Evolutionary conservation across 192 early-diverging fungal species (phyloP).

Genomic region (Gigaspora rosea): DNA sequence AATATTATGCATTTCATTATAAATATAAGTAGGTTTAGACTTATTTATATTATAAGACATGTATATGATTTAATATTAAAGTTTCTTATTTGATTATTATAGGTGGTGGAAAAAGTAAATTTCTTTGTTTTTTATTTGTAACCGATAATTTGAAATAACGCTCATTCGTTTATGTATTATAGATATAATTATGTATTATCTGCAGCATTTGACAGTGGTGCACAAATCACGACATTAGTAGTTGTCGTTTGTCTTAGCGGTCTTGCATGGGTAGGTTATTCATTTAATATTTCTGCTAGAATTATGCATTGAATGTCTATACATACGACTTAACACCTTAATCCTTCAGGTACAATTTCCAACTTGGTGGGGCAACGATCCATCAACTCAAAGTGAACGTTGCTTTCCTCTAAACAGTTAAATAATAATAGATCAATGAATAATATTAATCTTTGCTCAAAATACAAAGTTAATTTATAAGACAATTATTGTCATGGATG

Average conservation of each 20-base stretch:
- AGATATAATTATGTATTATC: conserved; percentile 69
- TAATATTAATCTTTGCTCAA: too few species aligned
- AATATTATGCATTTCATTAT: conserved; percentile 16
- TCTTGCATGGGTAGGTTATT: conserved; percentile 30
- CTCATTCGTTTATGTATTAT: not conserved
- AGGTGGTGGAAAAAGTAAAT: conserved; percentile 1
- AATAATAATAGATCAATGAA: too few species aligned
- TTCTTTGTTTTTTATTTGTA: not conserved
- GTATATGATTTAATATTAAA: too few species aligned
- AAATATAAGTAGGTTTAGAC: not conserved
- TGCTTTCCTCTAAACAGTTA: too few species aligned
- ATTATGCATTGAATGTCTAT: not conserved
- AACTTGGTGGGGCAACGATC: conserved; percentile 17
- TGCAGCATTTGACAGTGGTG: conserved; percentile 64
- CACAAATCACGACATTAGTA: conserved; percentile 44
- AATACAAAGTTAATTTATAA: too few species aligned
- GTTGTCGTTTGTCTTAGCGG: conserved; percentile 55
- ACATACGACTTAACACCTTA: not conserved
- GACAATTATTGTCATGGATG: too few species aligned
- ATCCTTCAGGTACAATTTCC: not conserved
- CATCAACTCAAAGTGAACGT: not conserved
- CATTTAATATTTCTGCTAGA: not conserved
- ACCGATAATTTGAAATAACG: not conserved
- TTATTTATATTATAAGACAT: too few species aligned
- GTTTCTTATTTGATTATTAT: not conserved